These are phyloP conservation scores for Emericellopsis atlantica DNA, from an alignment of 2,329 filamentous ascomycete genomes.

Conservation along the genomic window DNA sequence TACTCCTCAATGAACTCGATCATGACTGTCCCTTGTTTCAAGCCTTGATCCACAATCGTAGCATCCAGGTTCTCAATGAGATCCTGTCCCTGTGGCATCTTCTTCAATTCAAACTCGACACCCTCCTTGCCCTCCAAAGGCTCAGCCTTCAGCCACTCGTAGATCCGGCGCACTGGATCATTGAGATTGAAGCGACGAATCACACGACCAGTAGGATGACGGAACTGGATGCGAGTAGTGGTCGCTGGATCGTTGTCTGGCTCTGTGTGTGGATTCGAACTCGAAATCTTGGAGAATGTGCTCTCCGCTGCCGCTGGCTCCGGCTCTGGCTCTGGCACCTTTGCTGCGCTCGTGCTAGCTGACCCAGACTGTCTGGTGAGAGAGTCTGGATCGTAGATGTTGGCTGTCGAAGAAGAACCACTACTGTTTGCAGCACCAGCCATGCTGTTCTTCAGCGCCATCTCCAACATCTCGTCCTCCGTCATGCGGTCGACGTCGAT, in stretches of 20 bases:
- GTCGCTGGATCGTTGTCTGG: conserved; percentile 57
- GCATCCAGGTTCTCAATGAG: conserved; percentile 62
- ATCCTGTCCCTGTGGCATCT: conserved; percentile 67
- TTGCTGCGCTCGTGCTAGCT: conserved; percentile 31
- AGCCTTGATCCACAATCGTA: conserved; percentile 66
- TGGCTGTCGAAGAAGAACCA: conserved; percentile 27
- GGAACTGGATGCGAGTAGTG: conserved; percentile 85
- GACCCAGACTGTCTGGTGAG: conserved; percentile 47
- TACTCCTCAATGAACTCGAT: conserved; percentile 68
- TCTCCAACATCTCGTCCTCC: conserved; percentile 92
- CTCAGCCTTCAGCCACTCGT: conserved; percentile 91
- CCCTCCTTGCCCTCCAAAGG: conserved; percentile 71
- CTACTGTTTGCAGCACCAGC: conserved; percentile 29
- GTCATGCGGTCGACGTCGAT: conserved; percentile 80
- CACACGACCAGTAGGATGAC: conserved; percentile 70
- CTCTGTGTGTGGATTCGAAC: conserved; percentile 62
- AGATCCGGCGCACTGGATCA: conserved; percentile 72
- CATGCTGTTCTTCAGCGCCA: conserved; percentile 84
- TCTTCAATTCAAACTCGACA: conserved; percentile 74
- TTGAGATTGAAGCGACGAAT: conserved; percentile 72
- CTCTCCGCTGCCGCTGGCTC: conserved; percentile 22
- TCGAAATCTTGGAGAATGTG: conserved; percentile 59
- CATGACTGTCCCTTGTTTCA: conserved; percentile 93
- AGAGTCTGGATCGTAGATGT: conserved; percentile 72
- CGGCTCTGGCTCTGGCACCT: conserved; percentile 43